Conservation (phyloP, 495 filamentous ascomycete genomes). For the Rhypophila decipiens region DNA sequence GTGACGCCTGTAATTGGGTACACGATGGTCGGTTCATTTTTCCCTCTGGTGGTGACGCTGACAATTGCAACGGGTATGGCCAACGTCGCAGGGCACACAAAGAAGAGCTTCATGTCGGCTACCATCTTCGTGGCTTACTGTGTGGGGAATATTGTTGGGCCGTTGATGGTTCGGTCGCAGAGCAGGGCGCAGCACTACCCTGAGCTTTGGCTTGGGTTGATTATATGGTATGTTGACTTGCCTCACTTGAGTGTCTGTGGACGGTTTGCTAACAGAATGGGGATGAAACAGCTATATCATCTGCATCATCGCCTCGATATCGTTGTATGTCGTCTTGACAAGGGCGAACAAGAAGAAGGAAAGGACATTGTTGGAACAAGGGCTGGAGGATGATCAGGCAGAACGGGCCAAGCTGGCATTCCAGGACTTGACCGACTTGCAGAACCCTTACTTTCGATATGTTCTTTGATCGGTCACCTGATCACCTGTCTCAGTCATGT, state of each 20-base stretch:
- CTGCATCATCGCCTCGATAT: constrained; percentile 48
- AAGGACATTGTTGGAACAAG: constrained; percentile 18
- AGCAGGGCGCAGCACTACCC: constrained; percentile 61
- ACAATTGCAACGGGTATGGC: too few species aligned
- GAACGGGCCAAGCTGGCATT: constrained; percentile 62
- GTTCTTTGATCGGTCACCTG: constrained; percentile 49
- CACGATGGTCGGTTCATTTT: constrained; percentile 62
- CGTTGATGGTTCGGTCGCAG: constrained; percentile 59
- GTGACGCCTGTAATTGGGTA: constrained; percentile 61
- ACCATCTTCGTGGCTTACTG: constrained; percentile 70
- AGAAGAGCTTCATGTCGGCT: constrained; percentile 67
- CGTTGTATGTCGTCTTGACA: constrained; percentile 51
- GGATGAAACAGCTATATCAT: constrained; percentile 54
- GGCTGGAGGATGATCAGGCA: constrained; percentile 48
- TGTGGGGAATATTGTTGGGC: constrained; percentile 64
- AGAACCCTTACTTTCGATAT: constrained; percentile 72
- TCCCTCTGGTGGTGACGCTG: constrained; percentile 57
- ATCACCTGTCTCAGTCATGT: too few species aligned
- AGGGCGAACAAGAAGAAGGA: constrained; percentile 49
- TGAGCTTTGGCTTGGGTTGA: constrained; percentile 60
- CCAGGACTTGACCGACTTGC: constrained; percentile 65
- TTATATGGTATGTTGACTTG: constrained; percentile 60
- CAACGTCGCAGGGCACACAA: constrained; percentile 72
- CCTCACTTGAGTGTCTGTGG: too few species aligned
- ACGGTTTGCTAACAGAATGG: not conserved